Base-by-base conservation (phyloP, 371 early-diverging fungal species). In the Mucor ambiguus region DNA sequence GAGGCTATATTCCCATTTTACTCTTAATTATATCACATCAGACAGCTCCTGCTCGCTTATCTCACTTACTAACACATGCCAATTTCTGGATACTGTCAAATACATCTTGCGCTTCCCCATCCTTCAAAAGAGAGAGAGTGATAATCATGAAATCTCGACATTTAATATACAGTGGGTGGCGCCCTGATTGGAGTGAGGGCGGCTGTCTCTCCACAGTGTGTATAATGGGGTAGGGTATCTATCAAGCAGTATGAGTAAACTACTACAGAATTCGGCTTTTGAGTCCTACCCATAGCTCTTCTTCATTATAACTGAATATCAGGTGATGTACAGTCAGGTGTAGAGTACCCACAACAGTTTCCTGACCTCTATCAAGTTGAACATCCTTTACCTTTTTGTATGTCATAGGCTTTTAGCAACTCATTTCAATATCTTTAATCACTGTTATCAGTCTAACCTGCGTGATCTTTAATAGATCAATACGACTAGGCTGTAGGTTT, bases 201-300 rank as follows among this genome's bases (percentile, higher is more conserved):
- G 78, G 79, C 28, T 88, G 81, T 61, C 90, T 90, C 64, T 92
- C 92, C 1, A 95, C 92, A 6, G 91, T 89, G 70, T 92, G 91
- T 24, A 97, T 87, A 48, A 94, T 85, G 24, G 96, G 91, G 76
- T 95, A 95, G 49, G 90, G 87, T 54, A 96, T 85, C 95, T 93
- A 78, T 44, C 18, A 69, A 65, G 58, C 37, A 30, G 37, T 54
- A 37, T 58, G 20, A n/a, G 28, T 8, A 20, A 7, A 46, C 4
- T 22, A 4, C 33, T 48, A 48, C 28, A 48, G 20, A 5, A 22
- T 54, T 24, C 55, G 9, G 5, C 41, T 20, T 43, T 20, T 46
- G 6, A 26, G 7, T 59, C n/a, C 58, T 82, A 92, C 90, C 92
- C 92, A 92, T 63, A 89, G 64, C 61, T 93, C 93, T 44, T 86